phyloP scores from a whole-genome alignment of 169 alveolate species.

The Plasmodium knowlesi region DNA sequence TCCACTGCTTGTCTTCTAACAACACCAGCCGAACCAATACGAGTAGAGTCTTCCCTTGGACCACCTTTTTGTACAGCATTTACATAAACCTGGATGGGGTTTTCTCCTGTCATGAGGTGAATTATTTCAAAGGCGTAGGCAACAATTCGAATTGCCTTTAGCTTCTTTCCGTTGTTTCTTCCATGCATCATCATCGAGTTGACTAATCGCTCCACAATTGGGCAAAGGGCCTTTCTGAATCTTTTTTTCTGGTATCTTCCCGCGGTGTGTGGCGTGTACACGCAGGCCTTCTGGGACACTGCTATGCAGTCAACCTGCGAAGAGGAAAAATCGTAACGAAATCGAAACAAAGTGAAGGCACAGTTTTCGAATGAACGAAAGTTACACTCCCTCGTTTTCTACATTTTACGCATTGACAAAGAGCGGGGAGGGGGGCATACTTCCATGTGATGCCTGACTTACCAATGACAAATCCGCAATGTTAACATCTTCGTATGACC shows the following conservation, averaged over 20 bases:
- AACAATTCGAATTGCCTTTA: constrained; percentile 97
- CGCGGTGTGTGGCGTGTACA: constrained; percentile 98
- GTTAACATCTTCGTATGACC: constrained; percentile 97
- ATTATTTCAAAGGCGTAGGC: constrained; percentile 98
- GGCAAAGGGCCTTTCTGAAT: constrained; percentile 99
- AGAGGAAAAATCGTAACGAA: constrained; percentile 46
- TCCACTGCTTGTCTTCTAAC: constrained; percentile 99
- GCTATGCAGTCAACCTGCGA: constrained; percentile 93
- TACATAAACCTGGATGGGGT: constrained; percentile 98
- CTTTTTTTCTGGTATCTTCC: constrained; percentile 98
- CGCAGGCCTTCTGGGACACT: constrained; percentile 94
- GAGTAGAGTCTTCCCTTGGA: constrained; percentile 99
- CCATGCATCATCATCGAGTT: constrained; percentile 92
- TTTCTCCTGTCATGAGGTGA: constrained; percentile 96
- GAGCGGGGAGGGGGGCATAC: no score
- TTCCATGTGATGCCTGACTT: background rate
- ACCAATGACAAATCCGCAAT: constrained; percentile 95
- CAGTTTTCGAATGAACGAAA: no score
- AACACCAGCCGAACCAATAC: constrained; percentile 99
- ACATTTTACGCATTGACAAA: background rate
- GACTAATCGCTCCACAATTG: constrained; percentile 98
- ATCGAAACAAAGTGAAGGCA: background rate
- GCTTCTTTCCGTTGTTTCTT: constrained; percentile 99
- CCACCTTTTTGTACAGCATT: constrained; percentile 99
- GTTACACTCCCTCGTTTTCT: background rate